phyloP scores from a whole-genome alignment of 108 stramenopile genomes.

The Cyclostephanos tholiformis region DNA sequence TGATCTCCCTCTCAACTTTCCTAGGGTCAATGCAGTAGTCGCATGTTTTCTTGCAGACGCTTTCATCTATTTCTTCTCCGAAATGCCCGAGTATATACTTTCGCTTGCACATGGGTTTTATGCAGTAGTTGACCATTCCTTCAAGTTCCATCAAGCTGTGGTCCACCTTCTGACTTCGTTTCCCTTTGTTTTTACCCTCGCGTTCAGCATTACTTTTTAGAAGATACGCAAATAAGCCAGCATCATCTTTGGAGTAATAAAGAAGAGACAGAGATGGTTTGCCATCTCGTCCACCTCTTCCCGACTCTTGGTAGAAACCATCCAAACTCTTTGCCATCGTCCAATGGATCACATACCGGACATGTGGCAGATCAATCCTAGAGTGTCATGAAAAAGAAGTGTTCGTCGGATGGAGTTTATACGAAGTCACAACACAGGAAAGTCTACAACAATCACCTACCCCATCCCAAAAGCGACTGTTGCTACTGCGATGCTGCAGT shows the following conservation, averaged over 20 bases:
- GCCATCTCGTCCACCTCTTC: constrained; percentile 90
- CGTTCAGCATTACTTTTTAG: constrained; percentile 52
- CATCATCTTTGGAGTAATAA: constrained; percentile 81
- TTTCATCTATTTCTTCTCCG: constrained; percentile 67
- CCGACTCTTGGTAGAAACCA: constrained; percentile 90
- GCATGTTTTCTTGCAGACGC: constrained; percentile 71
- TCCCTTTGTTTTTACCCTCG: constrained; percentile 23
- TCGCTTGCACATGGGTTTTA: constrained; percentile 63
- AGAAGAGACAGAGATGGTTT: constrained; percentile 74
- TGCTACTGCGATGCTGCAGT: constrained; percentile 68
- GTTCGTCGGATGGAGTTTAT: not conserved
- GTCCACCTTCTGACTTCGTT: constrained; percentile 32
- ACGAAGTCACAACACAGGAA: constrained; percentile 6
- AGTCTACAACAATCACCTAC: constrained; percentile 14
- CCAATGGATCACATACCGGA: constrained; percentile 92
- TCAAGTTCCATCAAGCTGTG: constrained; percentile 59
- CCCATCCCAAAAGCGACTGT: constrained; percentile 93
- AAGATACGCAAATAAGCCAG: constrained; percentile 64
- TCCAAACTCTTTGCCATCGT: constrained; percentile 84
- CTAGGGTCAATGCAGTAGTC: constrained; percentile 73
- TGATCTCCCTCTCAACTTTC: constrained; percentile 50
- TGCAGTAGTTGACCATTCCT: constrained; percentile 78
- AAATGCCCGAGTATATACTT: constrained; percentile 74
- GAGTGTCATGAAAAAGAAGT: not conserved
- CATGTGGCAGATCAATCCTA: constrained; percentile 82